Evolutionary conservation across 163 green algal species (phyloP), one percentile per base, ranked within the genome.

Genomic region (Dunaliella salina): DNA sequence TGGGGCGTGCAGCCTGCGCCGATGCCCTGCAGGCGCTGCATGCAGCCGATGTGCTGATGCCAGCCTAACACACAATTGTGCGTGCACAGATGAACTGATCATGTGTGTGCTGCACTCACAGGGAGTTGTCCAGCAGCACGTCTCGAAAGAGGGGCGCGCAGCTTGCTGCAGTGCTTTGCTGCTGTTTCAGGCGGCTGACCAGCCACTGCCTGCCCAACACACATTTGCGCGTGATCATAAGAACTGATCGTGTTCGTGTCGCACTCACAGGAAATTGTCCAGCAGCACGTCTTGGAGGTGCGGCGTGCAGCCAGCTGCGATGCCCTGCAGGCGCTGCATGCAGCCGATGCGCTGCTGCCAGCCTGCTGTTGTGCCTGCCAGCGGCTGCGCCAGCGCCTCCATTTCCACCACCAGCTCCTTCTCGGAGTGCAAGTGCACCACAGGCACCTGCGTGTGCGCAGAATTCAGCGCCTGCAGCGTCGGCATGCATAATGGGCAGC

Each of bases 11-110:
- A 92, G 24, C 94, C 94, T 40, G 86, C 86, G 30, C 93, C 89
- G n/a, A 97, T 87, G 0, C 89, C 90, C 86, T 97, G 93, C 46
- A 97, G 79, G 12, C 92, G 88, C 80, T 95, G 84, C 91, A 97
- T 88, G 1, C 92, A 90, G 12, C 86, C 75, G 46, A 96, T 92
- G 20, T 94, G 89, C n/a, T 91, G 81, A 3, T 87, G 88, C 93
- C 93, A 96, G 8, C 94, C 91, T 26, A 8, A 3, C 40, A 50
- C 40, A 50, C 40, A 50, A 3, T 50, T 8, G 3, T 8, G 40
- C 40, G 3, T 8, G 3, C 40, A 3, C 3, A 50, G 40, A 8
- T 50, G 3, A 50, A 50, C 8, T 50, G 3, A 3, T 50, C 4
- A 75, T 30, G 63, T 75, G 3, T 29, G 63, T 75, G 63, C 24